Conservation (phyloP, 2,329 filamentous ascomycete species). For the Penicillium sp. region DNA sequence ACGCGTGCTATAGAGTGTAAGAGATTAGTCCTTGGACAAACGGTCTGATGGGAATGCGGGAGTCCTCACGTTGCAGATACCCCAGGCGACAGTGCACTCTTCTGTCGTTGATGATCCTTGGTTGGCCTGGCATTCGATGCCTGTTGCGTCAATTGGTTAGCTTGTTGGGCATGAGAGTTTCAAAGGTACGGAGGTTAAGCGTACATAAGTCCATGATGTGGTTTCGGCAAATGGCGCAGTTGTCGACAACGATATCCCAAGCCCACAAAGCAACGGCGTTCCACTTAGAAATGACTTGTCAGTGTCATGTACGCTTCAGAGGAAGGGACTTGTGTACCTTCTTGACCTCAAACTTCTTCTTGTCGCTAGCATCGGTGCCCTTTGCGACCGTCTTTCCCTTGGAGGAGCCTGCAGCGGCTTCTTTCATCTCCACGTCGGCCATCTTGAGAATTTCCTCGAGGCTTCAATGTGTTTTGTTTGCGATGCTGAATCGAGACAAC, state of each 20-base stretch:
- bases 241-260: slow-evolving; percentile 99
- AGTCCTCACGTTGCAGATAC: slow-evolving; percentile 87
- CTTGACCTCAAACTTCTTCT: slow-evolving; percentile 98
- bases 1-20: slow-evolving; percentile 68
- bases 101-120: slow-evolving; percentile 96
- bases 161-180: not conserved
- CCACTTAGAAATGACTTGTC: slow-evolving; percentile 60
- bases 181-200: slow-evolving; percentile 24
- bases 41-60: not conserved
- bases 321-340: slow-evolving; percentile 60
- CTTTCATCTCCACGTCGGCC: slow-evolving; percentile 97
- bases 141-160: slow-evolving; percentile 44
- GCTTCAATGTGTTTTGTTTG: slow-evolving; percentile 1
- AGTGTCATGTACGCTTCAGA: slow-evolving; percentile 8
- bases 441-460: slow-evolving; percentile 48
- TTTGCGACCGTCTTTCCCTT: slow-evolving; percentile 58
- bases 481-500: slow-evolving; percentile 9
- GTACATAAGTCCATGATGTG: slow-evolving; percentile 99
- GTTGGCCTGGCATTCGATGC: slow-evolving; percentile 98
- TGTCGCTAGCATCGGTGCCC: slow-evolving; percentile 57
- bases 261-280: slow-evolving; percentile 98
- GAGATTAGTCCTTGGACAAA: not conserved
- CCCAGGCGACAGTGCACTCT: slow-evolving; percentile 98
- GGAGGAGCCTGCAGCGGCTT: slow-evolving; percentile 53
- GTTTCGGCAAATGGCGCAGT: slow-evolving; percentile 98